phyloP scores from a whole-genome alignment of 2,329 filamentous ascomycete genomes.

The Epichloe sylvatica region DNA sequence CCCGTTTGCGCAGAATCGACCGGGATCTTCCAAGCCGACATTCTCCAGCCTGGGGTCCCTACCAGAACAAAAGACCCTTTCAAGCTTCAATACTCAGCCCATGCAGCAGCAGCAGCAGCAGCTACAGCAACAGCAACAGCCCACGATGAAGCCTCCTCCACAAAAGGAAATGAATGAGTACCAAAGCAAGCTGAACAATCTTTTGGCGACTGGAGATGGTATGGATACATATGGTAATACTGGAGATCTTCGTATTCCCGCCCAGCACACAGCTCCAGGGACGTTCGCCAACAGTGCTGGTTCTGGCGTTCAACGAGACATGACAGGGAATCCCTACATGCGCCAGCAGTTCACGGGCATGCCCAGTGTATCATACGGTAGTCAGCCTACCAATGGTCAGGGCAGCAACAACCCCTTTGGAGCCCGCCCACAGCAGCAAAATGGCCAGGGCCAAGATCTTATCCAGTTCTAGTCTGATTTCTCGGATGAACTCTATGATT shows the following conservation, averaged over 20 bases:
- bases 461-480: slow-evolving; percentile 42
- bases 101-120: slow-evolving; percentile 26
- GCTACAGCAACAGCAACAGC: slow-evolving; percentile 23
- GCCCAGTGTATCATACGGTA: slow-evolving; percentile 43
- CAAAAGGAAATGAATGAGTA: slow-evolving; percentile 47
- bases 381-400: slow-evolving; percentile 38
- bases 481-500: background rate
- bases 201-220: slow-evolving; percentile 77
- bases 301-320: slow-evolving; percentile 57
- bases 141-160: slow-evolving; percentile 19
- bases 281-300: slow-evolving; percentile 95
- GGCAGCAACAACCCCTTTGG: slow-evolving; percentile 45
- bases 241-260: slow-evolving; percentile 87
- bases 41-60: slow-evolving; percentile 62
- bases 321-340: slow-evolving; percentile 81
- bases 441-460: slow-evolving; percentile 40
- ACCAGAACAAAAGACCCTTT: slow-evolving; percentile 71
- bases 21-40: slow-evolving; percentile 37
- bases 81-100: slow-evolving; percentile 36
- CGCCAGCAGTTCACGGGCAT: slow-evolving; percentile 70
- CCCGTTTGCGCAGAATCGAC: slow-evolving; percentile 74
- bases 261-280: slow-evolving; percentile 90
- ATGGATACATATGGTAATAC: slow-evolving; percentile 96
- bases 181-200: slow-evolving; percentile 66
- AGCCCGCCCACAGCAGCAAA: slow-evolving; percentile 33